Evolutionary conservation across 768 basidiomycete species (phyloP).

Genomic region (Russula sp.): DNA sequence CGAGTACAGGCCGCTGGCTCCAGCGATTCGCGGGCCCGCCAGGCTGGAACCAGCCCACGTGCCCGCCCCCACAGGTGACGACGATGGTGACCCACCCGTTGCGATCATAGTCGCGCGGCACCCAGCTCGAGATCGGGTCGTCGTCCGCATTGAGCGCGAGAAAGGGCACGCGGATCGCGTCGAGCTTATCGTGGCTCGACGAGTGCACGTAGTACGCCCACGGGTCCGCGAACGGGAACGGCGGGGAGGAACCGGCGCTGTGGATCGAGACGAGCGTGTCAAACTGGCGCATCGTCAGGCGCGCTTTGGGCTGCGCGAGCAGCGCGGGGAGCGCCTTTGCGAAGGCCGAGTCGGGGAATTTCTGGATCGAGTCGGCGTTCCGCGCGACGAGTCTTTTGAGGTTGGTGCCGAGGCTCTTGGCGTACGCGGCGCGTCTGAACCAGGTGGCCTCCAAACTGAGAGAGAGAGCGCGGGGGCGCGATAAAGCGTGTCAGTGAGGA

Average conservation of each 20-base stretch:
- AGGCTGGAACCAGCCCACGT: slow-evolving; percentile 80
- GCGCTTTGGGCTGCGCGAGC: slow-evolving; percentile 34
- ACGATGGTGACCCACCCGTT: slow-evolving; percentile 52
- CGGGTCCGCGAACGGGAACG: slow-evolving; percentile 42
- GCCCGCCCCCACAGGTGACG: slow-evolving; percentile 69
- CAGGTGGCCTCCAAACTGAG: slow-evolving; percentile 48
- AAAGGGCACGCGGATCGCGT: slow-evolving; percentile 60
- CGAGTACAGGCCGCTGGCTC: slow-evolving; percentile 63
- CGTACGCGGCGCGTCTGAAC: slow-evolving; percentile 58
- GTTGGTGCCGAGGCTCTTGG: slow-evolving; percentile 74
- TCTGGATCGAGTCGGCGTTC: slow-evolving; percentile 40
- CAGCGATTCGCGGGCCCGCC: slow-evolving; percentile 40
- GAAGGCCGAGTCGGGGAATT: slow-evolving; percentile 44
- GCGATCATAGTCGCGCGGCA: slow-evolving; percentile 49
- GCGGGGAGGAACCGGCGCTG: slow-evolving; percentile 50
- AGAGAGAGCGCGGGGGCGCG: no score
- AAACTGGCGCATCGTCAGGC: slow-evolving; percentile 48
- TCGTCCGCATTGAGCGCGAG: slow-evolving; percentile 74
- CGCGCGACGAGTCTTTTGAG: slow-evolving; percentile 50
- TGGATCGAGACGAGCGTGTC: slow-evolving; percentile 59
- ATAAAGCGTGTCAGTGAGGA: background rate
- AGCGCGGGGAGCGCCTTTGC: slow-evolving; percentile 40
- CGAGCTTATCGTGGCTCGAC: slow-evolving; percentile 57
- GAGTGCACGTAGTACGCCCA: slow-evolving; percentile 44
- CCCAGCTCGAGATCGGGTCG: slow-evolving; percentile 70